Conservation (phyloP, 768 basidiomycete genomes). For the Agaricus subrufescens region DNA sequence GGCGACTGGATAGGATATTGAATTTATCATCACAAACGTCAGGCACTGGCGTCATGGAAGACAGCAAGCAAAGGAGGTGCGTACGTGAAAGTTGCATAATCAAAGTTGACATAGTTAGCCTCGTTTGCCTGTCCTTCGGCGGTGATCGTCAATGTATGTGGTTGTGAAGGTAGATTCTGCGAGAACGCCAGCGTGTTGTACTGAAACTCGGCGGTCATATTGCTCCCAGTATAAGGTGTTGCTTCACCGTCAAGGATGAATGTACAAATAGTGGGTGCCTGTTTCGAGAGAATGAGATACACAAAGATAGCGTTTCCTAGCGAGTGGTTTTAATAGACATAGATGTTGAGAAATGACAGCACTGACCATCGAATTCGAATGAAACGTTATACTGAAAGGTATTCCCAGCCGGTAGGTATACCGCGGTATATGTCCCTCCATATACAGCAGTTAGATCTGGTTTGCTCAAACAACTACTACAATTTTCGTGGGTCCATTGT, state of each 20-base stretch:
- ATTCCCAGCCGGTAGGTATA: conserved; percentile 1
- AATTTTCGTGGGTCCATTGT: conserved; percentile 21
- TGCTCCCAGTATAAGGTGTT: neutral
- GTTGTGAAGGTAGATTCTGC: conserved; percentile 5
- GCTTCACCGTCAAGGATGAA: conserved; percentile 17
- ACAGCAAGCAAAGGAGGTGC: neutral
- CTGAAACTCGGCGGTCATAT: conserved; percentile 5
- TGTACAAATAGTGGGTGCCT: conserved; percentile 17
- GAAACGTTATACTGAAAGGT: neutral
- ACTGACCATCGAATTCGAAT: neutral
- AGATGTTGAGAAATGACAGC: neutral
- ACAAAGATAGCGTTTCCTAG: conserved; percentile 32
- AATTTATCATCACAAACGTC: neutral
- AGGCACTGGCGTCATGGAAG: neutral
- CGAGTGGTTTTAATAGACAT: neutral
- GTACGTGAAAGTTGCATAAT: conserved; percentile 13
- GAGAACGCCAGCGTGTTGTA: conserved; percentile 20
- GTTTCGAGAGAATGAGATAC: conserved; percentile 34
- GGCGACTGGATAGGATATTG: neutral
- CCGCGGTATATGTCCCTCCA: conserved; percentile 24
- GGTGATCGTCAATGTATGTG: conserved; percentile 6
- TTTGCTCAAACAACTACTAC: conserved; percentile 18
- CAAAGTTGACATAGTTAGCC: conserved; percentile 13
- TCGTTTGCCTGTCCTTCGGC: neutral
- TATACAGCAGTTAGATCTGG: conserved; percentile 19